These are phyloP conservation scores for Mortierella sp. DNA, from an alignment of 371 early-diverging fungal species.

Conservation along the genomic window DNA sequence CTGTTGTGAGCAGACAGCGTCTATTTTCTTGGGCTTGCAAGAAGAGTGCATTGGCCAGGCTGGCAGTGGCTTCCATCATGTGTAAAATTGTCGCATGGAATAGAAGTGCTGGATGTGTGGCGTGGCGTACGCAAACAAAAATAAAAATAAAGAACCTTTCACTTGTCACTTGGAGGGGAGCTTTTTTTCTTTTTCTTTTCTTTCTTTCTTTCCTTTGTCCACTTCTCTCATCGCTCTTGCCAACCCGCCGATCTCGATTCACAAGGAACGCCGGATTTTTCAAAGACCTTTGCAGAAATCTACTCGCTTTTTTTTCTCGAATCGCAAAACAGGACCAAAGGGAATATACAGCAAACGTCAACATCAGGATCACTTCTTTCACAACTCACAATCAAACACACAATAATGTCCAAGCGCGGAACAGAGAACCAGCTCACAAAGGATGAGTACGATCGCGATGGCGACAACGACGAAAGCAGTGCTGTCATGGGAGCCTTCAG, in stretches of 20 bases:
- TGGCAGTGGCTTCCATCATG: not conserved
- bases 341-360: not conserved
- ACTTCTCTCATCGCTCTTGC: not conserved
- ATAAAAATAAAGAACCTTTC: not conserved
- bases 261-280: not conserved
- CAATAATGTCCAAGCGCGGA: slow-evolving; percentile 42
- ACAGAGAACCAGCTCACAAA: slow-evolving; percentile 46
- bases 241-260: not conserved
- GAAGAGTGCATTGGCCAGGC: not conserved
- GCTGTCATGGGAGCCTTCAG: slow-evolving; percentile 24
- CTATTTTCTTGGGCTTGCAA: not conserved
- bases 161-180: too few relatives aligned
- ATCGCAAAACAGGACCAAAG: not conserved
- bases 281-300: not conserved
- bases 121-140: slow-evolving; percentile 9
- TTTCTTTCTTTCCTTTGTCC: not conserved
- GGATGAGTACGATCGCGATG: slow-evolving; percentile 33
- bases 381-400: not conserved
- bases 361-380: not conserved
- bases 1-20: too few relatives aligned
- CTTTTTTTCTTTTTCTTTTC: not conserved
- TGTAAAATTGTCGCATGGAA: not conserved
- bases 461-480: slow-evolving; percentile 16
- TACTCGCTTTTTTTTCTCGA: not conserved
- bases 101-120: not conserved